Base-by-base conservation (phyloP, 2,329 filamentous ascomycete species). In the Paraphaeosphaeria sporulosa region DNA sequence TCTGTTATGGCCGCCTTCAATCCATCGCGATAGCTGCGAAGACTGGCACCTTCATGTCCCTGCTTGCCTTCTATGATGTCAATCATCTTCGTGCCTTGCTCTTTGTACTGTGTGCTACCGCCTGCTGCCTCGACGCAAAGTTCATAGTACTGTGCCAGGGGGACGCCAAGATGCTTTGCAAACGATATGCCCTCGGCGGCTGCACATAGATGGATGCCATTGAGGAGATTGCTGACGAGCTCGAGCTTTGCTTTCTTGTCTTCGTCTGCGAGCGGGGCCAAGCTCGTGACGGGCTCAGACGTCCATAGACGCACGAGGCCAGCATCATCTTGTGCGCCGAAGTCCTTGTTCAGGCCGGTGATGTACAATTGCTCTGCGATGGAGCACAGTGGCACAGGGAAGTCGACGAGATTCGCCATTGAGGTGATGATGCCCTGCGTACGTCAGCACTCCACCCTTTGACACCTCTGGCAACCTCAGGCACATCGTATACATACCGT, bases 331-430 rank as follows among this genome's bases (percentile, higher is more conserved):
- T 85, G 78, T 13, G 80, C 70, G 0, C 83, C 81, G 64, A 81
- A 87, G 10, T 88, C 89, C 43, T 85, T 83, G 25, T 84, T 80
- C 8, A 90, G 74, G 15, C 83, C 87, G 30, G 85, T 77, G 57
- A 89, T 83, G 71, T 90, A 90, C 30, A 85, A 82, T 73, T 90
- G 87, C 76, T 91, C 89, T 12, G 89, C 88, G 0, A 83, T 81
- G 40, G 83, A 84, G 57, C 85, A 86, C 70, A 92, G 84, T 0
- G 87, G 87, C 0, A 84, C 84, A 0, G 87, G 83, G 72, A 89
- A 90, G 30, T 81, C 79, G 56, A 80, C 77, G 44, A 85, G 79
- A 21, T 87, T 81, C 0, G 88, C 87, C 59, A 87, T 87, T 27
- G 86, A 84, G 1, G 89, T 91, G 72, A 91, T 90, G 75, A 91